phyloP scores from a whole-genome alignment of 495 filamentous ascomycete species.

The Lasiosphaeria ovina region DNA sequence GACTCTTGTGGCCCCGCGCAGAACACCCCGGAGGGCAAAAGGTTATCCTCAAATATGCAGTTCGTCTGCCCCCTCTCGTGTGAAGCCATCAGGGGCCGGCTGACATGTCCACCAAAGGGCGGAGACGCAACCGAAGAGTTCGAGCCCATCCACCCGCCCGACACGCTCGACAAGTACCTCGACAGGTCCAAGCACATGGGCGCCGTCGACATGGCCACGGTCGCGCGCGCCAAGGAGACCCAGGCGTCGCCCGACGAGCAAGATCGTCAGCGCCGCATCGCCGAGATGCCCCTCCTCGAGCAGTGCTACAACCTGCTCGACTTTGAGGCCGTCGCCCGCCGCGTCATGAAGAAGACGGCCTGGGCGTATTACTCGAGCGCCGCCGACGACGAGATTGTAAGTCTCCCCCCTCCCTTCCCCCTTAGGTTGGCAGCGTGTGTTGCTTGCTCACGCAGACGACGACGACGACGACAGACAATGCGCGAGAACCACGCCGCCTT shows the following conservation, averaged over 20 bases:
- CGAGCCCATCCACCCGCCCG: conserved; percentile 76
- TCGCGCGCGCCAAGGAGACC: conserved; percentile 68
- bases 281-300: conserved; percentile 74
- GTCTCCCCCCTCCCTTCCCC: background rate
- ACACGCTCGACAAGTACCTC: conserved; percentile 78
- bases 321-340: conserved; percentile 85
- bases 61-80: conserved; percentile 5
- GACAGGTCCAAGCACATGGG: conserved; percentile 87
- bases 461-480: conserved; percentile 64
- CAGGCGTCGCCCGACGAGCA: conserved; percentile 72
- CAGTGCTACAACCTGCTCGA: conserved; percentile 95
- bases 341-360: conserved; percentile 88
- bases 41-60: conserved; percentile 80
- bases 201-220: conserved; percentile 83
- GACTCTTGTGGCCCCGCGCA: conserved; percentile 25
- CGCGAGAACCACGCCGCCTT: conserved; percentile 95
- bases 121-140: conserved; percentile 84
- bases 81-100: background rate
- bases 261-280: conserved; percentile 70
- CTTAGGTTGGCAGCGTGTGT: background rate
- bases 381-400: conserved; percentile 93
- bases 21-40: conserved; percentile 75
- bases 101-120: conserved; percentile 48
- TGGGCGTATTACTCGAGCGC: conserved; percentile 98
- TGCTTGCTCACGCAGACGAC: background rate